phyloP scores from a whole-genome alignment of 495 filamentous ascomycete species.

The Terfezia claveryi region DNA sequence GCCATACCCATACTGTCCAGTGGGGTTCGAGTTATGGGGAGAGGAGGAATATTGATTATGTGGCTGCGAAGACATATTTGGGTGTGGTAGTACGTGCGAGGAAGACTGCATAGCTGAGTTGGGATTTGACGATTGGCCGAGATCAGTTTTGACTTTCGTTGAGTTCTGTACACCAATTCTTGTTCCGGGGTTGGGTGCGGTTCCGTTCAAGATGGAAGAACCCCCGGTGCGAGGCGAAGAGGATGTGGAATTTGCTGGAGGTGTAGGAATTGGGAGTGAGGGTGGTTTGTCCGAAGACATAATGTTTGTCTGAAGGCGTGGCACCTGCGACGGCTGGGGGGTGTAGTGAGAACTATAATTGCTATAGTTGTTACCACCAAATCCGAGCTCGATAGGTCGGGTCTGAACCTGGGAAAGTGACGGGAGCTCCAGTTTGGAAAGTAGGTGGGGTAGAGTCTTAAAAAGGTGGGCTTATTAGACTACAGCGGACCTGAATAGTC shows the following conservation, averaged over 20 bases:
- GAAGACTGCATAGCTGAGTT: not conserved
- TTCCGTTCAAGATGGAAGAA: slow-evolving; percentile 31
- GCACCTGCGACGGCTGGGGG: slow-evolving; percentile 38
- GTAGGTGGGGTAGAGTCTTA: slow-evolving; percentile 19
- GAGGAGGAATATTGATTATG: slow-evolving; percentile 25
- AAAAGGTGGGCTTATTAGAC: not conserved
- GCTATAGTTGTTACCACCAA: slow-evolving; percentile 25
- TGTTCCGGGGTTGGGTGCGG: slow-evolving; percentile 32
- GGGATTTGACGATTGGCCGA: slow-evolving; percentile 6
- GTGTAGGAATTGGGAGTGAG: slow-evolving; percentile 47
- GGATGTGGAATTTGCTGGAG: slow-evolving; percentile 38
- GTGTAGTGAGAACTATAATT: slow-evolving; percentile 49
- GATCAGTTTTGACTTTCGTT: slow-evolving; percentile 8
- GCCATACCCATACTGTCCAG: slow-evolving; percentile 24
- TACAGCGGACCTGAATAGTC: not conserved
- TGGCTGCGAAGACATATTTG: slow-evolving; percentile 23
- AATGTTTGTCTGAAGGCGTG: slow-evolving; percentile 6
- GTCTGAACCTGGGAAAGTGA: slow-evolving; percentile 75
- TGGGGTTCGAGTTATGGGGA: slow-evolving; percentile 27
- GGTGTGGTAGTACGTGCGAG: slow-evolving; percentile 13
- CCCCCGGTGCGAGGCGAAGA: slow-evolving; percentile 44
- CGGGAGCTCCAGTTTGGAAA: slow-evolving; percentile 97
- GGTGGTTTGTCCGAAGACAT: slow-evolving; percentile 56
- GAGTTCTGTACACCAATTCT: slow-evolving; percentile 28
- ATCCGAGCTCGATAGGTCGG: slow-evolving; percentile 53